Evolutionary conservation across 139 green algal genomes (phyloP).

Genomic region (Asterochloris erici): DNA sequence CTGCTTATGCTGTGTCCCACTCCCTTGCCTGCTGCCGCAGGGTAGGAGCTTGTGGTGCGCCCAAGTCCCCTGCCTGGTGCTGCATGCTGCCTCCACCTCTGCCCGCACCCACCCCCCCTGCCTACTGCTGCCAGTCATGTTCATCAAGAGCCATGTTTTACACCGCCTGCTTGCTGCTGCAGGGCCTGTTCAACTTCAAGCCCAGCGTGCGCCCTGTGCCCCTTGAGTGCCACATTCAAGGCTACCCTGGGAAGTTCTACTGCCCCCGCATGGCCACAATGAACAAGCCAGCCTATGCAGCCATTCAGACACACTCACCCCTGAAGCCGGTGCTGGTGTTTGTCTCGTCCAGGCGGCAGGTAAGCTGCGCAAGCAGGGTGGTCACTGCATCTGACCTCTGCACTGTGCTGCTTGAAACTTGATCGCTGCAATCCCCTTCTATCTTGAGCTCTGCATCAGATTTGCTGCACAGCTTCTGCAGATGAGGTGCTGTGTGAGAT

Average conservation of each 20-base stretch:
- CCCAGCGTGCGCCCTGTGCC: conserved; percentile 91
- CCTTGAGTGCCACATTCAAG: conserved; percentile 95
- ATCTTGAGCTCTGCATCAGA: too few relatives aligned
- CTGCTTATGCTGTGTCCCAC: too few relatives aligned
- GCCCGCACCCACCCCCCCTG: too few relatives aligned
- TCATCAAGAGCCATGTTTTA: too few relatives aligned
- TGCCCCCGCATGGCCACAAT: conserved; percentile 97
- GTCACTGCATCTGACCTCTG: too few relatives aligned
- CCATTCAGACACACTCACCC: conserved; percentile 89
- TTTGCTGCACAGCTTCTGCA: too few relatives aligned
- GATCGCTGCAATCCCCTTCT: too few relatives aligned
- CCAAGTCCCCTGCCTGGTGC: neutral
- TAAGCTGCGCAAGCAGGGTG: neutral
- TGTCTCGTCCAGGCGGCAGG: conserved; percentile 18
- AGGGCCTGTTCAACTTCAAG: conserved; percentile 98
- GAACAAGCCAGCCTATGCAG: conserved; percentile 97
- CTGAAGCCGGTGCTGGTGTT: conserved; percentile 94
- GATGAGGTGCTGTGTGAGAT: too few relatives aligned
- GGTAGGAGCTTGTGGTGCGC: neutral
- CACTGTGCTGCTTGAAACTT: too few relatives aligned
- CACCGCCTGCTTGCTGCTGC: conserved; percentile 4
- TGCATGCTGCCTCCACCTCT: neutral
- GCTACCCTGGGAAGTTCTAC: conserved; percentile 91
- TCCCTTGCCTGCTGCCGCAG: too few relatives aligned
- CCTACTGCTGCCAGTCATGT: too few relatives aligned